Base-by-base conservation (phyloP, 352 stramenopile species). In the Phytophthora sojae region DNA sequence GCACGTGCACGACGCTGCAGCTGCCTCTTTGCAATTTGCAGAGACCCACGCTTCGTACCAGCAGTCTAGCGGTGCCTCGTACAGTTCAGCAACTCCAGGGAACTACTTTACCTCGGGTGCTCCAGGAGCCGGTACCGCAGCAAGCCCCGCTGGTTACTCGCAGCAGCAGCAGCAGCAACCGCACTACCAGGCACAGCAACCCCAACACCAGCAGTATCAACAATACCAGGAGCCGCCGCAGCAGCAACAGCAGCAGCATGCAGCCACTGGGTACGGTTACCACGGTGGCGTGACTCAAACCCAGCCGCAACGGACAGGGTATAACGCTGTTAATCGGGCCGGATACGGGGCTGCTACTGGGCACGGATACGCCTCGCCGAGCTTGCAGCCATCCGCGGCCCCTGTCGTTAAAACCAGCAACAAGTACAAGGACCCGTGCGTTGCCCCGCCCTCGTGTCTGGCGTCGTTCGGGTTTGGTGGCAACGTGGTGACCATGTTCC, bases 401-500 rank as follows among this genome's bases (percentile, higher is more conserved):
- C 45, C 59, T 59, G 49, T 54, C 19, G 57, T 82, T 32, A 74
- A 73, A 51, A 82, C 71, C n/a, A 90, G 81, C 67, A 89, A 72
- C 75, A 93, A 92, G 71, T 91, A 94, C 71, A 95, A 95, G 73
- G 90, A 97, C 32, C 90, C 90, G 17, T 92, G 80, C 17, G 80
- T 91, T 42, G 76, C 86, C 6, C 83, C 88, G 5, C 86, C 88
- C 14, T 94, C 86, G 7, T 95, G 88, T 53, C 69, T 97, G 12
- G 80, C 77, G 2, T 89, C 89, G 7, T 96, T 97, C 64, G 90
- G 90, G 26, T 97, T 97, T 76, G 90, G 90, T 73, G 90, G 90
- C 11, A 97, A 94, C 55, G 76, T 96, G n/a, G 89, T 92, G 54
- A 94, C 86, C 6, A 97, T 97, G 90, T 94, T 96, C 71, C 90